phyloP scores from a whole-genome alignment of 345 rosid genomes.

The Eucalyptus sp. region DNA sequence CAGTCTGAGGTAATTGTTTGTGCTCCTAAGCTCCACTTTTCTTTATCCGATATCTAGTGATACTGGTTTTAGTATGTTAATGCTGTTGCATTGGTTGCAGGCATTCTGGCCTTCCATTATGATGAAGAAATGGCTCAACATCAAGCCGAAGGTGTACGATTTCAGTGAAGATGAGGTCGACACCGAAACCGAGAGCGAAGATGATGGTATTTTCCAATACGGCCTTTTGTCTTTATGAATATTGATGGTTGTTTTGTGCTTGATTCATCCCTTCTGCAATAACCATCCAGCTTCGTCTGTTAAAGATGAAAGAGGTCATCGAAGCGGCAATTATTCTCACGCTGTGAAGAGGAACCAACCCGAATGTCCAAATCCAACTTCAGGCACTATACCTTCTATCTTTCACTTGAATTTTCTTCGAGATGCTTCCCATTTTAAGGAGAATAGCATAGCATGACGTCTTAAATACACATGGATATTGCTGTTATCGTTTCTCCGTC shows the following conservation, averaged over 20 bases:
- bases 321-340: constrained; percentile 3
- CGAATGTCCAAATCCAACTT: constrained; percentile 18
- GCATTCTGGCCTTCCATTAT: constrained; percentile 90
- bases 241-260: background rate
- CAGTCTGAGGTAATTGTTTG: constrained; percentile 51
- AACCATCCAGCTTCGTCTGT: constrained; percentile 30
- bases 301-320: constrained; percentile 24
- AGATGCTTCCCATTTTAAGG: background rate
- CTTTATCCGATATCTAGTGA: background rate
- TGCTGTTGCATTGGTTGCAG: constrained; percentile 19
- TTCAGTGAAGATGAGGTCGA: constrained; percentile 94
- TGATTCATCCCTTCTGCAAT: background rate
- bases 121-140: constrained; percentile 96
- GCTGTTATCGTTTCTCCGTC: background rate
- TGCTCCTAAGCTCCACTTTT: background rate
- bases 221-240: background rate
- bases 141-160: constrained; percentile 66
- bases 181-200: constrained; percentile 90
- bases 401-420: background rate
- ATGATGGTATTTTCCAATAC: constrained; percentile 37
- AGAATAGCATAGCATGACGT: background rate
- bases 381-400: constrained; percentile 30
- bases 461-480: background rate
- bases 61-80: background rate
- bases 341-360: constrained; percentile 10